Evolutionary conservation across 768 basidiomycete genomes (phyloP).

Genomic region (Mycena leptocephala): DNA sequence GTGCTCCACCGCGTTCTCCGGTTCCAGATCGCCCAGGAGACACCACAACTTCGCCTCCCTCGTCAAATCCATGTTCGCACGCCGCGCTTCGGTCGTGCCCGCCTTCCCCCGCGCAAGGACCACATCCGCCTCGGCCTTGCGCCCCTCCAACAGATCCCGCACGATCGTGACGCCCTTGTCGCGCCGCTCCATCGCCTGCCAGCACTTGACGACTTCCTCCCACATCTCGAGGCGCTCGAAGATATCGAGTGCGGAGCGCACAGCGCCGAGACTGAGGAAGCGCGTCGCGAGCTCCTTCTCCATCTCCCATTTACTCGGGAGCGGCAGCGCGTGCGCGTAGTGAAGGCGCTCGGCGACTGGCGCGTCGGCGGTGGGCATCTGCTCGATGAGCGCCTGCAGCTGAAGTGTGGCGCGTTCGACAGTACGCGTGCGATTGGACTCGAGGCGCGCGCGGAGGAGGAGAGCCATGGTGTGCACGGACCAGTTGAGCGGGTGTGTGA

Average conservation of each 20-base stretch:
- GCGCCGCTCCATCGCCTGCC: conserved; percentile 83
- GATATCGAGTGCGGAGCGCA: conserved; percentile 93
- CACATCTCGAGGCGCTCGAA: conserved; percentile 98
- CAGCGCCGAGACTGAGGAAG: conserved; percentile 89
- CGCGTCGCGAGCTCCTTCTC: conserved; percentile 91
- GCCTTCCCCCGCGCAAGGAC: conserved; percentile 77
- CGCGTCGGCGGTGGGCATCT: conserved; percentile 94
- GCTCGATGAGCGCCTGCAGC: conserved; percentile 95
- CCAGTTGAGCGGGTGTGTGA: conserved; percentile 95
- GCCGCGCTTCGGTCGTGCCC: conserved; percentile 54
- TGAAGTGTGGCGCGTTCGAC: conserved; percentile 95
- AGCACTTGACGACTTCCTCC: conserved; percentile 96
- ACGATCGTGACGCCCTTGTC: conserved; percentile 89
- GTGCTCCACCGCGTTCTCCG: conserved; percentile 76
- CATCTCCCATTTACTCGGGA: conserved; percentile 96
- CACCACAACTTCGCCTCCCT: conserved; percentile 96
- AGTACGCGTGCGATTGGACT: conserved; percentile 90
- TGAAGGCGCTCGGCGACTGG: conserved; percentile 79
- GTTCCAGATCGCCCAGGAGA: conserved; percentile 93
- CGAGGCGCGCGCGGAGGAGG: conserved; percentile 92
- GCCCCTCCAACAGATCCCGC: conserved; percentile 87
- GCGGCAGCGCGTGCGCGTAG: conserved; percentile 85
- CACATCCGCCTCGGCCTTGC: conserved; percentile 86
- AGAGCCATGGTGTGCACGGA: conserved; percentile 97
- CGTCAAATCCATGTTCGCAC: conserved; percentile 69